Conservation (phyloP, 108 stramenopile species). For the Nannochloropsis gaditana region DNA sequence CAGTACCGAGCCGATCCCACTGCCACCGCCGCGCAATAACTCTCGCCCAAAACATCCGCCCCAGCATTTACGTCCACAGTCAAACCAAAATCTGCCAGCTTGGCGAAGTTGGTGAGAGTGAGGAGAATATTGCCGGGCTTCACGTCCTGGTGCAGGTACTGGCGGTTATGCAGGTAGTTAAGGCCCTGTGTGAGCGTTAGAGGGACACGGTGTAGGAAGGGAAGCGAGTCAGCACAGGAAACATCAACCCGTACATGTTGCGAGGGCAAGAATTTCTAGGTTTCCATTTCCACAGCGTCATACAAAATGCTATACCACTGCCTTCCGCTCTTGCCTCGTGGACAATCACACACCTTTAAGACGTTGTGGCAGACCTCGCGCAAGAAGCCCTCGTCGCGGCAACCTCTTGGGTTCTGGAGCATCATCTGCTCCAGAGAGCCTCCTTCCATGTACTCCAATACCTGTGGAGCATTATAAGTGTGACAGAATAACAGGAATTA, state of each 20-base stretch:
- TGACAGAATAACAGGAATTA: background rate
- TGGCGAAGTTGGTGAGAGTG: background rate
- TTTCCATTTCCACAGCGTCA: background rate
- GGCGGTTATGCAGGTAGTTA: background rate
- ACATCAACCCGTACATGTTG: background rate
- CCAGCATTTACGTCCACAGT: background rate
- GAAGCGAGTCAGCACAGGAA: background rate
- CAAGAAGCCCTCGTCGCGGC: background rate
- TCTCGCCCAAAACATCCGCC: background rate
- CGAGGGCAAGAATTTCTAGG: background rate
- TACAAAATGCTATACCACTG: background rate
- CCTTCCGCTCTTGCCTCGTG: background rate
- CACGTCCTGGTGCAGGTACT: background rate
- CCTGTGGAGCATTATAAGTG: background rate
- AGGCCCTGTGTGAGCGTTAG: background rate
- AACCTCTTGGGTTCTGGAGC: background rate
- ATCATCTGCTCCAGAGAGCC: constrained; percentile 15
- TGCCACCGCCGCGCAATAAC: background rate
- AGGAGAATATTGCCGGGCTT: background rate
- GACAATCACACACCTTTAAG: background rate
- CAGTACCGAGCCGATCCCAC: background rate
- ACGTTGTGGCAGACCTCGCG: constrained; percentile 15
- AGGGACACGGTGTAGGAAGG: background rate
- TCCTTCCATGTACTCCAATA: background rate
- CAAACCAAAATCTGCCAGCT: background rate